These are phyloP conservation scores for Lasiodiplodia gonubiensis DNA, from an alignment of 2,329 filamentous ascomycete species.

Conservation along the genomic window DNA sequence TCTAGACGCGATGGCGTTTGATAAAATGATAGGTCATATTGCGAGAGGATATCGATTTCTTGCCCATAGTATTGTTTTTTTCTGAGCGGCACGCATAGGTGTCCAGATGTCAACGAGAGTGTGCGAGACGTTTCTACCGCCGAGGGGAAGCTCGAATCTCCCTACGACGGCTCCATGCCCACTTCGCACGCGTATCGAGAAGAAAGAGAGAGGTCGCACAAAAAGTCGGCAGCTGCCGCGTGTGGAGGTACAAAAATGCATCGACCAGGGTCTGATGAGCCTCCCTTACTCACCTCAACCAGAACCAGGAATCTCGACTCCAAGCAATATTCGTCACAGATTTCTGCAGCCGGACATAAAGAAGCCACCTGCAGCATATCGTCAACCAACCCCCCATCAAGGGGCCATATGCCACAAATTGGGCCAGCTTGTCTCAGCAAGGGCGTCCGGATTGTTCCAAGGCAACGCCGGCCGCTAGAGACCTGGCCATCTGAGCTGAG, in stretches of 20 bases:
- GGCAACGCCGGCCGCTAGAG: not conserved
- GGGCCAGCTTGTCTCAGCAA: constrained; percentile 15
- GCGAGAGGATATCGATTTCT: not conserved
- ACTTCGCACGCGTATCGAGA: not conserved
- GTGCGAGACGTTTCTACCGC: too few species aligned
- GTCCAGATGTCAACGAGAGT: not conserved
- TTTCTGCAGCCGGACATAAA: constrained; percentile 7
- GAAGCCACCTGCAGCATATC: not conserved
- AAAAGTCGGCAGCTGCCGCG: constrained; percentile 13
- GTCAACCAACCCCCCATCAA: not conserved
- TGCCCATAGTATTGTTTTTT: not conserved
- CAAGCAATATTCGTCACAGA: not conserved
- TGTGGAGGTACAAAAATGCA: constrained; percentile 10
- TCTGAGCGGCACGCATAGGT: not conserved
- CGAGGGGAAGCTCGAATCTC: not conserved
- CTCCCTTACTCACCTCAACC: constrained; percentile 24
- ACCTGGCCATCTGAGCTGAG: not conserved
- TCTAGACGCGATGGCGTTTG: not conserved
- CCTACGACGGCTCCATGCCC: not conserved
- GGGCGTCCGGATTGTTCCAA: constrained; percentile 4
- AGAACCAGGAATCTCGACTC: constrained; percentile 18
- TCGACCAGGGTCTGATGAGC: constrained; percentile 10
- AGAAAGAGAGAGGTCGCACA: constrained; percentile 12
- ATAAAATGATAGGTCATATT: not conserved
- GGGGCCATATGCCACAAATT: not conserved